Evolutionary conservation across 345 rosid genomes (phyloP).

Genomic region (Capsella bursapastoris): DNA sequence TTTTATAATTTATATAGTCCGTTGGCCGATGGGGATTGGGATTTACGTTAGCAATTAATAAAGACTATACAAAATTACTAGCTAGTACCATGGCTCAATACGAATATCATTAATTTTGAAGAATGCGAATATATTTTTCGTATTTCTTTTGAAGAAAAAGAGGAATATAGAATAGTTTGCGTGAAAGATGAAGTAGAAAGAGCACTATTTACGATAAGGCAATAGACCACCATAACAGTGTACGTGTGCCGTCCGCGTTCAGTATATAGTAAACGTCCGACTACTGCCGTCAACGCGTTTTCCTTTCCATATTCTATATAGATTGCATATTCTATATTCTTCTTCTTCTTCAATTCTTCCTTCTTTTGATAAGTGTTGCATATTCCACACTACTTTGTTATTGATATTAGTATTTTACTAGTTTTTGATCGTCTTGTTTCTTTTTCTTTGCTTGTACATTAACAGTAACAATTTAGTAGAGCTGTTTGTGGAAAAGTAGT

Average conservation of each 20-base stretch:
- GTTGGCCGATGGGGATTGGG: conserved; percentile 15
- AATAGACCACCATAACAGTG: background rate
- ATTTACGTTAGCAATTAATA: background rate
- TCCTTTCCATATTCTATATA: conserved; percentile 1
- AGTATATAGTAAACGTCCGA: conserved; percentile 21
- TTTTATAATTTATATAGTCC: background rate
- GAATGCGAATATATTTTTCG: background rate
- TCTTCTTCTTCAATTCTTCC: background rate
- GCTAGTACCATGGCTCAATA: conserved; percentile 6
- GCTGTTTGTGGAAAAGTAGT: background rate
- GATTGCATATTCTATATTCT: conserved; percentile 7
- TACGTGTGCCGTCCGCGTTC: conserved; percentile 39
- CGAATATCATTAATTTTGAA: conserved; percentile 3
- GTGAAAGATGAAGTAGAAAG: conserved; percentile 25
- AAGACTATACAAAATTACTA: background rate
- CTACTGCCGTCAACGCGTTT: conserved; percentile 43
- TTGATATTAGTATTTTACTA: background rate
- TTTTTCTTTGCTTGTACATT: background rate
- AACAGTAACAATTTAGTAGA: no score
- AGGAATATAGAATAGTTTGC: conserved; percentile 30
- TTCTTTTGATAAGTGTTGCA: background rate
- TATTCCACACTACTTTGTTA: background rate
- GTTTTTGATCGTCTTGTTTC: background rate
- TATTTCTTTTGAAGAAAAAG: background rate
- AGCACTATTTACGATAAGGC: conserved; percentile 25